phyloP scores from a whole-genome alignment of 169 alveolate genomes.

The Cryptosporidium parvum region DNA sequence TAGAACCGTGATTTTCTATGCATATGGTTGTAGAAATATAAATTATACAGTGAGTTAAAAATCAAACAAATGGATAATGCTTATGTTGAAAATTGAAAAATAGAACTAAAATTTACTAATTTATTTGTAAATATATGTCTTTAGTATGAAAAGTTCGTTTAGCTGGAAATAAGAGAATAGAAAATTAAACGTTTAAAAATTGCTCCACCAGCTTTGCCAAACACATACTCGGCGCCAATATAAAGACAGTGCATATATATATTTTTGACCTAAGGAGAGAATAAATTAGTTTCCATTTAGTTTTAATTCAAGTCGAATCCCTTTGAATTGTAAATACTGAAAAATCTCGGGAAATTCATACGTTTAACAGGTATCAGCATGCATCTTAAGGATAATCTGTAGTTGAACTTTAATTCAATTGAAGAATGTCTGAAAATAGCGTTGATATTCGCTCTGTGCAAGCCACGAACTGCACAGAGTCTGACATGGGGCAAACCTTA shows the following conservation, averaged over 20 bases:
- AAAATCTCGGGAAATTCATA: background rate
- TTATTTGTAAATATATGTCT: background rate
- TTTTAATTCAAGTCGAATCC: background rate
- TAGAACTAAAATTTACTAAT: background rate
- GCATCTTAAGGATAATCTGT: background rate
- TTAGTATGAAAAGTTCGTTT: background rate
- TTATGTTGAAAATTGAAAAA: background rate
- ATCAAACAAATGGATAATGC: background rate
- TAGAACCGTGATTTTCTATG: constrained; percentile 29
- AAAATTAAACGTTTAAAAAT: background rate
- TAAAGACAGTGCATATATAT: constrained; percentile 16
- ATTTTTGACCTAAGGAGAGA: background rate
- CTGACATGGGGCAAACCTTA: background rate
- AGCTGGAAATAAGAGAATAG: background rate
- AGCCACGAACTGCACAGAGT: background rate
- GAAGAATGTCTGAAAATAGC: constrained; percentile 11
- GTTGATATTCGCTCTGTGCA: constrained; percentile 2
- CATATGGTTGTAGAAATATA: background rate
- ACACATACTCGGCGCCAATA: background rate
- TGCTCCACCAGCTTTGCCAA: background rate
- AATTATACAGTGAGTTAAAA: background rate
- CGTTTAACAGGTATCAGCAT: background rate
- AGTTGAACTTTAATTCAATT: background rate
- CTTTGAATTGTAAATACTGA: background rate
- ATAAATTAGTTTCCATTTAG: constrained; percentile 3